Conservation (phyloP, 2,329 filamentous ascomycete species). For the Trichoderma koningiopsis region DNA sequence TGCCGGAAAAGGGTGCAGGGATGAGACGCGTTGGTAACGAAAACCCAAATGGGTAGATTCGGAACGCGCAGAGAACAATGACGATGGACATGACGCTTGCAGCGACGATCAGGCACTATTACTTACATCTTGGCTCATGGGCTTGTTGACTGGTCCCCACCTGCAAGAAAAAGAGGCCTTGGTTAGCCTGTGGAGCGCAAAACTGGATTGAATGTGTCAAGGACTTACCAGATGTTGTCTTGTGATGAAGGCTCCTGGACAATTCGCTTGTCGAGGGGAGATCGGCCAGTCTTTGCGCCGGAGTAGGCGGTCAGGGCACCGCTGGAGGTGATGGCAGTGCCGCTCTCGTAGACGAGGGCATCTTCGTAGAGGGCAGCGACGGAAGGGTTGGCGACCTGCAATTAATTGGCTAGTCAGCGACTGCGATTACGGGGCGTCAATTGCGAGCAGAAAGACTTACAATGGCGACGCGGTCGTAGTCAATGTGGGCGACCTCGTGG, state of each 20-base stretch:
- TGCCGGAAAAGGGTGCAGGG: background rate
- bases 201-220: slow-evolving; percentile 13
- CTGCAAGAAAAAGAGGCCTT: slow-evolving; percentile 34
- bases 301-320: slow-evolving; percentile 97
- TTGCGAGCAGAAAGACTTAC: slow-evolving; percentile 55
- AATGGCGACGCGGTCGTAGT: slow-evolving; percentile 98
- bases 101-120: slow-evolving; percentile 9
- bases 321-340: slow-evolving; percentile 93
- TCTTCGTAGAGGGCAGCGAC: slow-evolving; percentile 98
- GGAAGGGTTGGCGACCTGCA: slow-evolving; percentile 81
- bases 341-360: slow-evolving; percentile 95
- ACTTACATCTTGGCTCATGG: slow-evolving; percentile 91
- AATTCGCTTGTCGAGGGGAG: slow-evolving; percentile 95
- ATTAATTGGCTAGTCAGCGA: background rate
- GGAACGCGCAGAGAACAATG: slow-evolving; percentile 5
- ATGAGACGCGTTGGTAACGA: slow-evolving; percentile 23
- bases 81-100: slow-evolving; percentile 26
- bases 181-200: slow-evolving; percentile 8
- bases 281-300: slow-evolving; percentile 95
- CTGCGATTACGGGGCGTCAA: background rate
- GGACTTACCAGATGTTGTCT: slow-evolving; percentile 77
- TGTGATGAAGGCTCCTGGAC: slow-evolving; percentile 89
- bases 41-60: slow-evolving; percentile 8
- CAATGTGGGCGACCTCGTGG: slow-evolving; percentile 96
- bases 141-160: slow-evolving; percentile 99